phyloP scores from a whole-genome alignment of 768 basidiomycete species.

The Coprinopsis cinerea region DNA sequence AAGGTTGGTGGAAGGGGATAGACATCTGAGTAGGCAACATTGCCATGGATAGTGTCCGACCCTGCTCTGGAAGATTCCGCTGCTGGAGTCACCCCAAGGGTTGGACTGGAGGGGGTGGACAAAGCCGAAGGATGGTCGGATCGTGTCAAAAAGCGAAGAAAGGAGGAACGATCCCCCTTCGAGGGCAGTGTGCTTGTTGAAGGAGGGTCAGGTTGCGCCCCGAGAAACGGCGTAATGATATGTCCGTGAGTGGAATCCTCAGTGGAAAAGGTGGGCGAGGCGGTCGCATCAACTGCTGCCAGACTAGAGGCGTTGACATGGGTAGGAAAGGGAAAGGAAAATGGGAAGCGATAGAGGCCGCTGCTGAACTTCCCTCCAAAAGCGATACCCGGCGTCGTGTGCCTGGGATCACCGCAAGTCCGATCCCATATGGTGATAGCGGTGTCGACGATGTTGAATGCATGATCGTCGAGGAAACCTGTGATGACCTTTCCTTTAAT shows the following conservation, averaged over 20 bases:
- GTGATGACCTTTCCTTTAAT: constrained; percentile 5
- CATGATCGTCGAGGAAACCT: not conserved
- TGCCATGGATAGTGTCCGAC: not conserved
- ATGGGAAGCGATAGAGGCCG: constrained; percentile 7
- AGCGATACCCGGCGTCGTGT: not conserved
- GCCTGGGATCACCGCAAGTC: not conserved
- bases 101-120: too few relatives aligned
- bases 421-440: constrained; percentile 6
- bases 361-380: constrained; percentile 9
- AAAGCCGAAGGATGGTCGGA: too few relatives aligned
- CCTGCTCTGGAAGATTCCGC: not conserved
- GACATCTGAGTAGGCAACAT: not conserved
- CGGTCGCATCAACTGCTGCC: not conserved
- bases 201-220: not conserved
- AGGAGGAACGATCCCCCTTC: too few relatives aligned
- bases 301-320: constrained; percentile 7
- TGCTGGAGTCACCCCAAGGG: not conserved
- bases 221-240: not conserved
- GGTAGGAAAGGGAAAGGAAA: constrained; percentile 10
- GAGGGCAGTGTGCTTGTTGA: not conserved
- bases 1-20: constrained; percentile 4
- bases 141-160: too few relatives aligned
- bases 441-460: not conserved
- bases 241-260: not conserved
- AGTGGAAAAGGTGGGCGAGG: not conserved